Base-by-base conservation (phyloP, 2,329 filamentous ascomycete genomes). In the Colletotrichum orchidophilum region DNA sequence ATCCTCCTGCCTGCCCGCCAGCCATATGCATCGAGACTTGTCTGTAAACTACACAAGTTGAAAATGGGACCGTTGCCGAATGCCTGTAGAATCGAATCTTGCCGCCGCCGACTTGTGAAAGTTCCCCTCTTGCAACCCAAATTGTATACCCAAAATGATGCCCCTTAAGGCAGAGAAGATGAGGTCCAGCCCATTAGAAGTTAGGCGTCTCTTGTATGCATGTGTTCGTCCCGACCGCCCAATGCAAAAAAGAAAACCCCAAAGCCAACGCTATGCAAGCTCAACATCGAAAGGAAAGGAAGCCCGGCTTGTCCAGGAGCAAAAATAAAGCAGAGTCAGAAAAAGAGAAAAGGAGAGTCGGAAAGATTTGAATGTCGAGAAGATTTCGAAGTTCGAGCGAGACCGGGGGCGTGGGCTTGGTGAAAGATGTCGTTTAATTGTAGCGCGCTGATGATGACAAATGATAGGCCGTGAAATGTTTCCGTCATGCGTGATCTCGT, bases 401-500 rank as follows among this genome's bases (percentile, higher is more conserved):
- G 66, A 64, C 55, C 46, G 53, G 59, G 55, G 52, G 35, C 42
- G 59, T 39, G 59, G 46, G 21, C 49, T 33, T 49, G 70, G 39
- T 68, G 42, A 11, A 53, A 58, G 31, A 63, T 59, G 55, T 60
- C 60, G 66, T 60, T 69, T 50, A 21, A 50, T 70, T 35, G 65
- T 55, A 59, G 58, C 59, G 65, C 46, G 27, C 42, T 63, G 58
- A 27, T 62, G 53, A 9, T 57, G 55, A 53, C 52, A 50, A 60
- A 54, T 54, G 31, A 57, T 57, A 70, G 66, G 70, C 70, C 70
- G 70, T 72, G 13, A 55, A 70, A 70, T 26, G 55, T 65, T 52
- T 68, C 52, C 58, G 26, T 69, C 53, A 55, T 54, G 66, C 70
- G 70, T 72, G 59, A 72, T 70, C 66, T 72, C 70, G 60, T 72